Conservation (phyloP, 2,329 filamentous ascomycete species). For the Apiospora aurea region DNA sequence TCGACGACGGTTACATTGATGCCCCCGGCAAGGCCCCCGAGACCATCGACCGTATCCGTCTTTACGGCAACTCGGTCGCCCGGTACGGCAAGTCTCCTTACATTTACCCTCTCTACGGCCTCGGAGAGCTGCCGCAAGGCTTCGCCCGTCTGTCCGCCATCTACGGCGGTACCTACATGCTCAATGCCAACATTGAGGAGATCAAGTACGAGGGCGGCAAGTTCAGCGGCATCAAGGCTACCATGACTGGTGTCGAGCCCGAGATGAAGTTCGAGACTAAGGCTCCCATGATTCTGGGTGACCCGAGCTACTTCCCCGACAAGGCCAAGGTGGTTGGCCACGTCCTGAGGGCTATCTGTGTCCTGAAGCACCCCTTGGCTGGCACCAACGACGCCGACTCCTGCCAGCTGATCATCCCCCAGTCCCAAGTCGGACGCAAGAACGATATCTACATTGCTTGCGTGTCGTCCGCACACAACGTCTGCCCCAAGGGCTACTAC, state of each 20-base stretch:
- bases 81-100: conserved; percentile 98
- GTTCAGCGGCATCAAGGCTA: conserved; percentile 95
- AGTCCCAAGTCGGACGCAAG: conserved; percentile 96
- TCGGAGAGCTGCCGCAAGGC: conserved; percentile 95
- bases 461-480: conserved; percentile 94
- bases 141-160: conserved; percentile 98
- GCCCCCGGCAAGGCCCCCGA: conserved; percentile 78
- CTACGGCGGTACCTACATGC: conserved; percentile 99
- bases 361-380: conserved; percentile 92
- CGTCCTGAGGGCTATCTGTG: conserved; percentile 95
- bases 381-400: conserved; percentile 91
- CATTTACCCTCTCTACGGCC: conserved; percentile 98
- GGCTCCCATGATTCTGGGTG: conserved; percentile 93
- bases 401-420: conserved; percentile 93
- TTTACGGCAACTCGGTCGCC: conserved; percentile 98
- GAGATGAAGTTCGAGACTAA: conserved; percentile 97
- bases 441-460: conserved; percentile 98
- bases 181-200: conserved; percentile 94
- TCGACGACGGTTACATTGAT: conserved; percentile 86
- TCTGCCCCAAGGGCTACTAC: conserved; percentile 99
- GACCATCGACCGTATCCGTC: conserved; percentile 87
- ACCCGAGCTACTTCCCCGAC: conserved; percentile 93
- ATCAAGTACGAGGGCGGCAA: conserved; percentile 83
- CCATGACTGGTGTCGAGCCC: conserved; percentile 83
- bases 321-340: conserved; percentile 90